Evolutionary conservation across 345 rosid genomes (phyloP).

Genomic region (Syzygium aqueum): DNA sequence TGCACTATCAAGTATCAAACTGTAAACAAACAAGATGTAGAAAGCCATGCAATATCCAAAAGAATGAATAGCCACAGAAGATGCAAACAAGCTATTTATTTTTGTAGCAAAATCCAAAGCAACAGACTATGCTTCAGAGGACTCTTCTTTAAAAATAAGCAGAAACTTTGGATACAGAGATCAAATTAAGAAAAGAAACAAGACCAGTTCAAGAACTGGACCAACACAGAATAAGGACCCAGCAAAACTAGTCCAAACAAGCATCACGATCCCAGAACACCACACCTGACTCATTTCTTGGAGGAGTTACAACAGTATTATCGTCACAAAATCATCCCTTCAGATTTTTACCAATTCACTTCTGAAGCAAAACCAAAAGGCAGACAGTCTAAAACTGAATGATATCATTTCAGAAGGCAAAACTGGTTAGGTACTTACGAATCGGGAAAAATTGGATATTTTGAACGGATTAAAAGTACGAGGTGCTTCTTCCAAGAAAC

Average conservation of each 20-base stretch:
- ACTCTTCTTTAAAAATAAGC: not conserved
- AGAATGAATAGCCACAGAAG: not conserved
- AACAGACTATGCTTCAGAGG: not conserved
- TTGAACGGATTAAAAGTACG: constrained; percentile 61
- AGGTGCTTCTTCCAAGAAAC: constrained; percentile 83
- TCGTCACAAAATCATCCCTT: not conserved
- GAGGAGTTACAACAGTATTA: not conserved
- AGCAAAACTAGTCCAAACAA: not conserved
- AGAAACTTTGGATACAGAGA: not conserved
- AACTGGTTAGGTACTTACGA: constrained; percentile 46
- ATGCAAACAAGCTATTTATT: not conserved
- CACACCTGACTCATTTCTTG: not conserved
- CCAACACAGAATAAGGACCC: not conserved
- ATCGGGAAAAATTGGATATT: constrained; percentile 51
- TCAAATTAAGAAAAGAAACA: not conserved
- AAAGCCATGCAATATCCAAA: not conserved
- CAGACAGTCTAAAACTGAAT: not conserved
- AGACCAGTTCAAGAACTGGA: not conserved
- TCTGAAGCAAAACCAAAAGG: not conserved
- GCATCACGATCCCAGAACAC: not conserved
- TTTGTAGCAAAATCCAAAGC: not conserved
- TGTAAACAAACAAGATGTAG: not conserved
- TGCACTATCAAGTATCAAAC: not conserved
- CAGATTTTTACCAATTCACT: not conserved
- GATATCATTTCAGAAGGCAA: not conserved